Percentiles rank a stretch among this genome's conserved stretches.
Conservation (phyloP, 169 alveolate species). For the Miamiensis avidus region DNA sequence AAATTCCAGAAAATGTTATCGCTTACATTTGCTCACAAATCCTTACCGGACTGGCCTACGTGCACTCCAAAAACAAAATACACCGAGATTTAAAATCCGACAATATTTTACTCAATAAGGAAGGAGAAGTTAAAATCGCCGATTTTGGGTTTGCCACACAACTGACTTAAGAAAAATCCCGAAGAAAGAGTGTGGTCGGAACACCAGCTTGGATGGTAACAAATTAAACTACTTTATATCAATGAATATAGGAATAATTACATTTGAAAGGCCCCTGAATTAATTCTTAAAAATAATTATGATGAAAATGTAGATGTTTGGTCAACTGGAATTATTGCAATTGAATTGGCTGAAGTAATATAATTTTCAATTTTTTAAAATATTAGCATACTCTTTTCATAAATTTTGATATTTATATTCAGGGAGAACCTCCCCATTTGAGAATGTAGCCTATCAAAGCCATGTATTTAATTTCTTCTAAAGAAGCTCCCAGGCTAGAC, state of each 20-base stretch:
- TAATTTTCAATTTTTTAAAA: no score
- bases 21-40: conserved; percentile 48
- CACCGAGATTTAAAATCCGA: conserved; percentile 84
- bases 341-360: conserved; percentile 33
- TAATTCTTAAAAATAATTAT: conserved; percentile 39
- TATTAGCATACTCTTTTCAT: no score
- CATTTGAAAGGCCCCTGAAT: conserved; percentile 43
- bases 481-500: conserved; percentile 37
- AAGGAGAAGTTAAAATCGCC: conserved; percentile 78
- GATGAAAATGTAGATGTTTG: conserved; percentile 51
- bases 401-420: no score
- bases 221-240: no score
- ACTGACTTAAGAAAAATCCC: conserved; percentile 34
- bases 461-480: conserved; percentile 37
- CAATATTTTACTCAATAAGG: conserved; percentile 65
- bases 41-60: conserved; percentile 57
- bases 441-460: conserved; percentile 49
- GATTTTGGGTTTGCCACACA: conserved; percentile 80
- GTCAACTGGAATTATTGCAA: conserved; percentile 51
- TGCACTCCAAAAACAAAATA: conserved; percentile 65
- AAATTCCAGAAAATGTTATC: conserved; percentile 36
- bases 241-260: no score
- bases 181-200: conserved; percentile 39
- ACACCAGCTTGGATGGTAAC: conserved; percentile 49
- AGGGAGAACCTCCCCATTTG: conserved; percentile 49